phyloP scores from a whole-genome alignment of 345 rosid species.

The Luvunga scandens region DNA sequence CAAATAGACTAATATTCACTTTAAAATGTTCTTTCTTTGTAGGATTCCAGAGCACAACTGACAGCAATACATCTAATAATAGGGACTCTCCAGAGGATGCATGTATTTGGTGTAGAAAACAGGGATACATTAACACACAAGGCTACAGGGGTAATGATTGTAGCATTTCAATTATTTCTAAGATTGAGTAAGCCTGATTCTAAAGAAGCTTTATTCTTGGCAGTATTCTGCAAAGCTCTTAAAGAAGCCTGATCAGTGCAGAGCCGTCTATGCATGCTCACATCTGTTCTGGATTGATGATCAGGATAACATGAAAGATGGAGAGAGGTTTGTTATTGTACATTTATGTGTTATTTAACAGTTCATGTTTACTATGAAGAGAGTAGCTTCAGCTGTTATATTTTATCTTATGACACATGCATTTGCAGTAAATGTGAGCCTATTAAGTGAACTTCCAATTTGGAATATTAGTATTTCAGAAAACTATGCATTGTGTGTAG shows the following conservation, averaged over 20 bases:
- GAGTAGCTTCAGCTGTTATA: background rate
- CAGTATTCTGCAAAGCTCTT: slow-evolving; percentile 98
- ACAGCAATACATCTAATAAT: slow-evolving; percentile 86
- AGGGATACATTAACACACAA: slow-evolving; percentile 96
- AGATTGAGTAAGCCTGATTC: slow-evolving; percentile 9
- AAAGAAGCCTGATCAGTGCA: slow-evolving; percentile 98
- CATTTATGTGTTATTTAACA: background rate
- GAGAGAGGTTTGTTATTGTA: slow-evolving; percentile 65
- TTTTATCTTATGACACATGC: background rate
- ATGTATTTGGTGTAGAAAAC: slow-evolving; percentile 95
- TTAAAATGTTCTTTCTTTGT: slow-evolving; percentile 12
- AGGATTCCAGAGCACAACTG: slow-evolving; percentile 97
- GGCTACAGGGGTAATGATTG: slow-evolving; percentile 81
- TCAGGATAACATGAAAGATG: slow-evolving; percentile 84
- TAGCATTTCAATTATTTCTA: slow-evolving; percentile 9
- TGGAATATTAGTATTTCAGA: background rate
- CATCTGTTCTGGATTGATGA: slow-evolving; percentile 98
- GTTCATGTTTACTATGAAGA: background rate
- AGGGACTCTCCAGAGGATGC: slow-evolving; percentile 98
- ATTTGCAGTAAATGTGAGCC: background rate
- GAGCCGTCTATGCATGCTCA: slow-evolving; percentile 94
- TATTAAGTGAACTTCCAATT: background rate
- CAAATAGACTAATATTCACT: background rate
- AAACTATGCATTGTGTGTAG: background rate
- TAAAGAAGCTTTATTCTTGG: slow-evolving; percentile 19